Evolutionary conservation across 257 asterid species (phyloP).

Genomic region (Oldenlandia corymbosa): DNA sequence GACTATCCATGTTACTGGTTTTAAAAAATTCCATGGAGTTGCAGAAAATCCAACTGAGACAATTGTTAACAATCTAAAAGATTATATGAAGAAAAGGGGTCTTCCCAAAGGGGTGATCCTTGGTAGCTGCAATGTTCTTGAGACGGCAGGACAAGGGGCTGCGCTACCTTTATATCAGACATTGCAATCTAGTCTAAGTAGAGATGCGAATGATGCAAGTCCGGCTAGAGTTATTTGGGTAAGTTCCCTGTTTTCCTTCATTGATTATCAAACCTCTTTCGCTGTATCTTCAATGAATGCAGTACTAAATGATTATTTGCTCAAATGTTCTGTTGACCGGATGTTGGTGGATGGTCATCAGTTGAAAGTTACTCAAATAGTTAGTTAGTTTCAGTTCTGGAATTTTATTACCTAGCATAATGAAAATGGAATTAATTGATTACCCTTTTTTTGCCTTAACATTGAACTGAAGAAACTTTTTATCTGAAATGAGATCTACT

Average conservation of each 20-base stretch:
- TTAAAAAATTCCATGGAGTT: constrained; percentile 86
- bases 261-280: neutral
- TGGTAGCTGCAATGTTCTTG: constrained; percentile 87
- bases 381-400: too few species aligned
- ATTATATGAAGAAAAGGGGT: constrained; percentile 65
- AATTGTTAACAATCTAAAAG: constrained; percentile 68
- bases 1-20: constrained; percentile 84
- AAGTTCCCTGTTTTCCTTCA: constrained; percentile 24
- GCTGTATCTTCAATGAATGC: neutral
- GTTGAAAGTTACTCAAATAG: too few species aligned
- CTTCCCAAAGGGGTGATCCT: constrained; percentile 75
- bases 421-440: neutral
- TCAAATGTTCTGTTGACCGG: neutral
- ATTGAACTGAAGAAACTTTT: neutral
- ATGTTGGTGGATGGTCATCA: neutral
- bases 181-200: constrained; percentile 56
- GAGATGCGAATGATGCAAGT: constrained; percentile 32
- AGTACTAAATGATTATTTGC: constrained; percentile 1
- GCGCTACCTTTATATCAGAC: constrained; percentile 74
- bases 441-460: neutral
- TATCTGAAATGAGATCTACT: neutral
- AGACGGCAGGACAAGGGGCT: constrained; percentile 92
- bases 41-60: constrained; percentile 95
- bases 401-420: neutral
- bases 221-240: constrained; percentile 75